A percentile compares a stretch with the other conserved stretches of the same genome.
phyloP scores from a whole-genome alignment of 2,329 filamentous ascomycete genomes.

The Alternaria hordeiaustralica region DNA sequence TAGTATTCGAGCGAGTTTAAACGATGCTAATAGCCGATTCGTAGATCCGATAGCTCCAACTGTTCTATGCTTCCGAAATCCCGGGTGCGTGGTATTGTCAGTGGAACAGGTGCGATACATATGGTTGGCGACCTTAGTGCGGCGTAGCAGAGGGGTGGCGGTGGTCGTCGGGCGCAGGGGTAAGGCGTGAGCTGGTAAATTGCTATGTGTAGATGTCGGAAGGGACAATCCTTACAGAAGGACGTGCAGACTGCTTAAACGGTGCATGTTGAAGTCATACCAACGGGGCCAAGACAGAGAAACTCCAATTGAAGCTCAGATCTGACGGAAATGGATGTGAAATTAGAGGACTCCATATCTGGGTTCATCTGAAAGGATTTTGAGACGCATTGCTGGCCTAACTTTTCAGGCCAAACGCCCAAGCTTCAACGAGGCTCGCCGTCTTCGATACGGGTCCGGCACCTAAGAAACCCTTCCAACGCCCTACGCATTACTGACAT shows the following conservation, averaged over 20 bases:
- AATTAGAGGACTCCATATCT: slow-evolving; percentile 20
- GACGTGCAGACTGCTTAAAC: slow-evolving; percentile 16
- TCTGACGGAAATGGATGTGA: slow-evolving; percentile 33
- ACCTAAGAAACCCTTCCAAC: slow-evolving; percentile 27
- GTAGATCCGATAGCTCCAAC: slow-evolving; percentile 18
- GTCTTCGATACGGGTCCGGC: slow-evolving; percentile 24
- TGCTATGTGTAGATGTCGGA: slow-evolving; percentile 27
- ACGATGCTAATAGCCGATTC: slow-evolving; percentile 27
- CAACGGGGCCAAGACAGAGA: slow-evolving; percentile 26
- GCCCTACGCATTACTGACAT: slow-evolving; percentile 25
- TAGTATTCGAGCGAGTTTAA: slow-evolving; percentile 35
- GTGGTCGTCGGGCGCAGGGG: slow-evolving; percentile 27
- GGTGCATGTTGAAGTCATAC: slow-evolving; percentile 14
- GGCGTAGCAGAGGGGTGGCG: slow-evolving; percentile 26
- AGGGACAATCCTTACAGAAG: slow-evolving; percentile 29
- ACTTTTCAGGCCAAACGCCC: slow-evolving; percentile 29
- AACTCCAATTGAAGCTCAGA: slow-evolving; percentile 12
- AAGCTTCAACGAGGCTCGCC: slow-evolving; percentile 24
- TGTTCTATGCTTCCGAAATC: slow-evolving; percentile 18
- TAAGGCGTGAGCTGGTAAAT: slow-evolving; percentile 21
- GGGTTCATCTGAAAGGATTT: slow-evolving; percentile 22
- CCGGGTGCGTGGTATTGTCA: slow-evolving; percentile 30
- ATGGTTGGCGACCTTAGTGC: slow-evolving; percentile 32
- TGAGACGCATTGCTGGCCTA: slow-evolving; percentile 29
- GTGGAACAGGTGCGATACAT: slow-evolving; percentile 31